phyloP scores from a whole-genome alignment of 2,329 filamentous ascomycete genomes.

The Pseudopyricularia cyperi region DNA sequence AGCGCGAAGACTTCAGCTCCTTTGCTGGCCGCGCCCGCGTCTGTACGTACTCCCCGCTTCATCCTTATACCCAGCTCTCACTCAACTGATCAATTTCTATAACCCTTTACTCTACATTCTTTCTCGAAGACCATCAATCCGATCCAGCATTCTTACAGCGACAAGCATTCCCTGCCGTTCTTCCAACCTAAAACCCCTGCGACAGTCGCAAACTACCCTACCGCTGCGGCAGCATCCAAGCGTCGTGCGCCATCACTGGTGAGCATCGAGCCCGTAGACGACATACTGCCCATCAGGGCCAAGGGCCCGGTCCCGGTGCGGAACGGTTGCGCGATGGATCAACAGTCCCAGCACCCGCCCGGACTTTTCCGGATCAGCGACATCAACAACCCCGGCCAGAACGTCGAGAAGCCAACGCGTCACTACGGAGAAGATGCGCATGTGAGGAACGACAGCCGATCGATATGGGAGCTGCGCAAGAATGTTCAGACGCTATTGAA shows the following conservation, averaged over 20 bases:
- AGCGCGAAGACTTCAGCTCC: neutral
- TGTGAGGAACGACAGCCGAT: neutral
- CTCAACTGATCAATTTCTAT: neutral
- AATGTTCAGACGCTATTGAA: constrained; percentile 68
- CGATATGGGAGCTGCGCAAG: constrained; percentile 35
- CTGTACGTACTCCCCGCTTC: no score
- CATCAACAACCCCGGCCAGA: constrained; percentile 2
- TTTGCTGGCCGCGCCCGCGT: no score
- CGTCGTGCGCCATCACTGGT: neutral
- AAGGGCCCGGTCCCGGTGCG: neutral
- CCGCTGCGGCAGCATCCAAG: neutral
- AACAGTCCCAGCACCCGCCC: neutral
- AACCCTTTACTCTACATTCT: neutral
- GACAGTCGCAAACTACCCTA: neutral
- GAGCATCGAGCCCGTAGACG: neutral
- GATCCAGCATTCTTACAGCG: neutral
- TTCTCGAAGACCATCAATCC: neutral
- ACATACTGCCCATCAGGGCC: neutral
- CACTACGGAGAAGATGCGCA: constrained; percentile 17
- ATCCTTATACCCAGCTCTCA: no score
- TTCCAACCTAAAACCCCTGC: neutral
- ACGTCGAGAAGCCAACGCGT: neutral
- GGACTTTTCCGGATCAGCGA: neutral
- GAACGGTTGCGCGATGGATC: neutral
- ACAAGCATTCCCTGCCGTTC: neutral